A percentile compares a stretch with the other conserved stretches of the same genome.
Evolutionary conservation across 2,329 filamentous ascomycete genomes (phyloP).

Genomic region (Aspergillus persii): DNA sequence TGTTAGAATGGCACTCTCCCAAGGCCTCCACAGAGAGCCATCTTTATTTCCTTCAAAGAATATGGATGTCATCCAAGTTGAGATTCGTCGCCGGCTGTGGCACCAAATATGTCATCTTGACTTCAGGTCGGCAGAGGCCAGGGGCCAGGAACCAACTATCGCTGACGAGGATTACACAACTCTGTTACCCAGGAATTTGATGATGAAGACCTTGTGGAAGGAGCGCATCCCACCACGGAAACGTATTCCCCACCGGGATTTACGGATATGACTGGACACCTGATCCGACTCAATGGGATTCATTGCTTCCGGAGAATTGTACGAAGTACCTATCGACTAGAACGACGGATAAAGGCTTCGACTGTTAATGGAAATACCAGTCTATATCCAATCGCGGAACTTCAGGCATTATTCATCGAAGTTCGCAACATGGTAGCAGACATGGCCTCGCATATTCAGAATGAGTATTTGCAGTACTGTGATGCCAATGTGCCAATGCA

Average conservation of each 20-base stretch:
- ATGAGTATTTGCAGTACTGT: slow-evolving; percentile 8
- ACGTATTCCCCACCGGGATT: slow-evolving; percentile 4
- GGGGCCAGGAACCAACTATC: slow-evolving; percentile 13
- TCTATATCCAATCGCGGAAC: slow-evolving; percentile 1
- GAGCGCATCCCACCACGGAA: background rate
- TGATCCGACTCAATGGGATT: slow-evolving; percentile 10
- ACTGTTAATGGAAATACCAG: background rate
- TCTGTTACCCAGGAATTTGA: slow-evolving; percentile 10
- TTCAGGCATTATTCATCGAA: slow-evolving; percentile 7
- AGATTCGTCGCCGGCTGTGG: slow-evolving; percentile 11
- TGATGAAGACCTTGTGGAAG: slow-evolving; percentile 10
- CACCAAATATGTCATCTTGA: slow-evolving; percentile 14
- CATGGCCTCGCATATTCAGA: slow-evolving; percentile 4
- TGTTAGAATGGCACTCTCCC: slow-evolving; percentile 11
- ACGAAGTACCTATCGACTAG: slow-evolving; percentile 5
- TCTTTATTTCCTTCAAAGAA: slow-evolving; percentile 11
- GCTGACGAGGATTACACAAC: slow-evolving; percentile 12
- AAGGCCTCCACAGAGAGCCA: slow-evolving; percentile 13
- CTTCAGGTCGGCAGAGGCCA: slow-evolving; percentile 10
- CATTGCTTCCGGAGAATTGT: slow-evolving; percentile 12
- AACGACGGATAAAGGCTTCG: slow-evolving; percentile 5
- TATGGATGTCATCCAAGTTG: slow-evolving; percentile 12
- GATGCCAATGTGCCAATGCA: slow-evolving; percentile 6
- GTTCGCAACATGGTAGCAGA: slow-evolving; percentile 5
- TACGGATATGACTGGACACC: slow-evolving; percentile 12